Conservation (phyloP, 306 rosid genomes). For the Cicer pinnatifidum region DNA sequence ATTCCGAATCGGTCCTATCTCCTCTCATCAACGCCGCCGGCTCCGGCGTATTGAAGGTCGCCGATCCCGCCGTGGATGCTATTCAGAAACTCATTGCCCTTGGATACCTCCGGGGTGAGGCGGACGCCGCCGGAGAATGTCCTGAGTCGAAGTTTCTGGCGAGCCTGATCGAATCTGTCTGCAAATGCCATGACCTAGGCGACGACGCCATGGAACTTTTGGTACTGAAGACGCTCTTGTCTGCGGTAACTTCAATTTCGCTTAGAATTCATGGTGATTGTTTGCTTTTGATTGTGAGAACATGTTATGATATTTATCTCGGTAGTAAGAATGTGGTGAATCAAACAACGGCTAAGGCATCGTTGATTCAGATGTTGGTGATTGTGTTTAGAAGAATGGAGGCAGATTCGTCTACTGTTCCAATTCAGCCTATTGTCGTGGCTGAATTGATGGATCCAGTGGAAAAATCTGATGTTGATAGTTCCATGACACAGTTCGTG, state of each 20-base stretch:
- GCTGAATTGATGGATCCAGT: slow-evolving; percentile 92
- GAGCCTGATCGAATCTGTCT: slow-evolving; percentile 79
- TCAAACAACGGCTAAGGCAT: slow-evolving; percentile 97
- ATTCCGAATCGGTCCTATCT: slow-evolving; percentile 78
- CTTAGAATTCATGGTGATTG: slow-evolving; percentile 95
- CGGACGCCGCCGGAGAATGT: slow-evolving; percentile 67
- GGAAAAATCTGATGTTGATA: slow-evolving; percentile 81
- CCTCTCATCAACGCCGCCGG: slow-evolving; percentile 80
- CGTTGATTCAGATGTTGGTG: slow-evolving; percentile 93
- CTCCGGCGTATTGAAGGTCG: slow-evolving; percentile 81
- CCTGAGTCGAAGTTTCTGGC: slow-evolving; percentile 78
- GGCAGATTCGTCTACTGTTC: slow-evolving; percentile 96
- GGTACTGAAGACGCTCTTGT: slow-evolving; percentile 84
- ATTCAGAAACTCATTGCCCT: slow-evolving; percentile 82
- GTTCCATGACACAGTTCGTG: slow-evolving; percentile 82
- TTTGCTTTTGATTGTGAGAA: slow-evolving; percentile 83
- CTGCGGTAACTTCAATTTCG: slow-evolving; percentile 94
- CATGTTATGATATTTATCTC: slow-evolving; percentile 86
- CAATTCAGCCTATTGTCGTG: slow-evolving; percentile 97
- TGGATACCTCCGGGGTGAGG: slow-evolving; percentile 93
- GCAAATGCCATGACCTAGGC: slow-evolving; percentile 86
- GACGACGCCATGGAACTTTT: slow-evolving; percentile 88
- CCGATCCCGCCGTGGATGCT: slow-evolving; percentile 93
- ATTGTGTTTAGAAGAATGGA: slow-evolving; percentile 98
- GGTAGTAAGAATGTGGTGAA: slow-evolving; percentile 90